Evolutionary conservation across 441 rosid species (phyloP).

Genomic region (Geranium incanum): DNA sequence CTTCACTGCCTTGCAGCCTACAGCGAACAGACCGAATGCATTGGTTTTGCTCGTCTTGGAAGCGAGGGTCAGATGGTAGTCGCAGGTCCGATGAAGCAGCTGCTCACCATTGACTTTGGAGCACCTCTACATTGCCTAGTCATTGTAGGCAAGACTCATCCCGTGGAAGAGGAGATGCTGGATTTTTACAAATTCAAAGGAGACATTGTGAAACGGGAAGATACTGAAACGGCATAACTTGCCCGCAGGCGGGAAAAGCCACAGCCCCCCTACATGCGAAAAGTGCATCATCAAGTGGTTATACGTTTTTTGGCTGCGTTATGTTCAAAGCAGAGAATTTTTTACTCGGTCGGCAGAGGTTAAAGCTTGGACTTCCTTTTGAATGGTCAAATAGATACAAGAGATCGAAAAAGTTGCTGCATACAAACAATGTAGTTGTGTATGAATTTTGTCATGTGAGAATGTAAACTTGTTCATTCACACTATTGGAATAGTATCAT

Average conservation of each 20-base stretch:
- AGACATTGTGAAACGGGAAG: slow-evolving; percentile 9
- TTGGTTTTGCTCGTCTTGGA: slow-evolving; percentile 79
- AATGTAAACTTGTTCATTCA: not conserved
- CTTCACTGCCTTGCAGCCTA: slow-evolving; percentile 38
- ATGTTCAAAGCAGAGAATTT: not conserved
- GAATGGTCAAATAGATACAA: not conserved
- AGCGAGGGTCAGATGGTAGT: slow-evolving; percentile 77
- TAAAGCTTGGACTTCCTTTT: not conserved
- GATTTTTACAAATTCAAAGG: slow-evolving; percentile 45
- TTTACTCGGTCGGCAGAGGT: not conserved
- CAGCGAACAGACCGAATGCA: slow-evolving; percentile 55
- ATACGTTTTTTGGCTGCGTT: not conserved
- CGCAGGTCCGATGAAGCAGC: slow-evolving; percentile 69
- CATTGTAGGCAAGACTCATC: slow-evolving; percentile 70
- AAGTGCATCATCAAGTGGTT: not conserved
- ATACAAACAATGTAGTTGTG: not conserved
- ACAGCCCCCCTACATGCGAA: not conserved
- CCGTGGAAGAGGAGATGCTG: slow-evolving; percentile 83
- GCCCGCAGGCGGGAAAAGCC: not conserved
- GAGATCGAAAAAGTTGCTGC: not conserved
- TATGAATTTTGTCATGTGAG: not conserved
- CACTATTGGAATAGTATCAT: too few species aligned
- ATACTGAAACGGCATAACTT: slow-evolving; percentile 12
- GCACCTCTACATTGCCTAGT: slow-evolving; percentile 81
- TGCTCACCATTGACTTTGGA: slow-evolving; percentile 62